phyloP scores from a whole-genome alignment of 345 rosid species.

The Gossypium sturtianum region DNA sequence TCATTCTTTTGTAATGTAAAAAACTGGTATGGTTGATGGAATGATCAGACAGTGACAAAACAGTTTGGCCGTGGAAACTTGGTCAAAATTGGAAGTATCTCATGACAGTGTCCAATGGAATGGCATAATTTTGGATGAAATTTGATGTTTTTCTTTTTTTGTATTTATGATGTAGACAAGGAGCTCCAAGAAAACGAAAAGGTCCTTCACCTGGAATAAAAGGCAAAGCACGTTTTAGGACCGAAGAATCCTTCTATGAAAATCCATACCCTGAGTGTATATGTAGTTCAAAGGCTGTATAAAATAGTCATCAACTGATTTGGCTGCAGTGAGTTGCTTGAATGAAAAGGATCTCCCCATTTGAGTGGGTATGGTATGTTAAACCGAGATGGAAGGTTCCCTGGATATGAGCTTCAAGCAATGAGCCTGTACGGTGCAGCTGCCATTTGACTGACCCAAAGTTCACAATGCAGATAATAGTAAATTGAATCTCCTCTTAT shows the following conservation, averaged over 20 bases:
- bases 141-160: background rate
- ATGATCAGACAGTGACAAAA: background rate
- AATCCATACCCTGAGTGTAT: constrained; percentile 89
- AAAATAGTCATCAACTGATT: background rate
- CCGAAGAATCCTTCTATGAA: constrained; percentile 89
- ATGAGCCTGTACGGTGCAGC: background rate
- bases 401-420: background rate
- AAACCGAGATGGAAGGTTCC: background rate
- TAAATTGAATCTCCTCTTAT: no score
- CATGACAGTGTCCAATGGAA: background rate
- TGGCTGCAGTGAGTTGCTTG: background rate
- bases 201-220: constrained; percentile 62
- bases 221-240: constrained; percentile 74
- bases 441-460: background rate
- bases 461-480: background rate
- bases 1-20: no score
- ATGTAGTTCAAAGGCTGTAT: constrained; percentile 42
- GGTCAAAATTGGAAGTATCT: background rate
- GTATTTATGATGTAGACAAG: constrained; percentile 50
- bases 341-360: background rate
- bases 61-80: background rate
- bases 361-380: background rate
- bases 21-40: no score
- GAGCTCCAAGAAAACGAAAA: constrained; percentile 69
- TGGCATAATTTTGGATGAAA: background rate